Percentiles rank a stretch among this genome's conserved stretches.
Evolutionary conservation across 2,329 filamentous ascomycete species (phyloP).

Genomic region (Pleurostoma richardsiae): DNA sequence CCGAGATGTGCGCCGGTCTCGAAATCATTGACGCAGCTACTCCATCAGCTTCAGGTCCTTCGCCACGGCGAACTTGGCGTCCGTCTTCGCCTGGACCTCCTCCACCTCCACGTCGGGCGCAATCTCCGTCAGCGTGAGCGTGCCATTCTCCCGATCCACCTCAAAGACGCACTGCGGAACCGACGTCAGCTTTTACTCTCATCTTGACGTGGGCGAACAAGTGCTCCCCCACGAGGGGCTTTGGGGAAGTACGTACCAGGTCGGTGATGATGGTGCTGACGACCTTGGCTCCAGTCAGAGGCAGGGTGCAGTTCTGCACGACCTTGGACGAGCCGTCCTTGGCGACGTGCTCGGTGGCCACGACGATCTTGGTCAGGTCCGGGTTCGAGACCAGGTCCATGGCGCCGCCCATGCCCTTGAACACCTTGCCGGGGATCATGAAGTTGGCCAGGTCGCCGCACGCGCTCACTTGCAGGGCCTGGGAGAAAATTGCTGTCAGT

Average conservation of each 20-base stretch:
- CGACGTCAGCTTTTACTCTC: too few species aligned
- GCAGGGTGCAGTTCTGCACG: slow-evolving; percentile 57
- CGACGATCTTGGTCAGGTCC: slow-evolving; percentile 66
- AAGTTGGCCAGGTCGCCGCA: slow-evolving; percentile 80
- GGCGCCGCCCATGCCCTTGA: slow-evolving; percentile 82
- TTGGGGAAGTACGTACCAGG: slow-evolving; percentile 37
- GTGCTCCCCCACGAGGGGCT: too few species aligned
- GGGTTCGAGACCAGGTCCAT: slow-evolving; percentile 72
- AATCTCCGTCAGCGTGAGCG: slow-evolving; percentile 63
- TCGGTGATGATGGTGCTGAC: slow-evolving; percentile 72
- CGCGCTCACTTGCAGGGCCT: slow-evolving; percentile 72
- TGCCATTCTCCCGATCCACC: slow-evolving; percentile 57
- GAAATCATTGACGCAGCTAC: slow-evolving; percentile 9
- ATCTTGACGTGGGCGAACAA: too few species aligned
- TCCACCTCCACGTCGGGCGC: slow-evolving; percentile 65
- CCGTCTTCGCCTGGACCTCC: slow-evolving; percentile 65
- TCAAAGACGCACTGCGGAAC: slow-evolving; percentile 59
- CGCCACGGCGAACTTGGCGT: slow-evolving; percentile 60
- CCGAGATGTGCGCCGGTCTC: too few species aligned
- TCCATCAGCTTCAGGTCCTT: slow-evolving; percentile 47
- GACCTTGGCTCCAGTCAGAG: slow-evolving; percentile 60
- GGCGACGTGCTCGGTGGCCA: slow-evolving; percentile 65
- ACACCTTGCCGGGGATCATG: slow-evolving; percentile 83
- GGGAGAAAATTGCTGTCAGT: slow-evolving; percentile 2
- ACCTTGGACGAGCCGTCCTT: slow-evolving; percentile 66